Conservation (phyloP, 2,329 filamentous ascomycete genomes). For the Botrytis galanthina region DNA sequence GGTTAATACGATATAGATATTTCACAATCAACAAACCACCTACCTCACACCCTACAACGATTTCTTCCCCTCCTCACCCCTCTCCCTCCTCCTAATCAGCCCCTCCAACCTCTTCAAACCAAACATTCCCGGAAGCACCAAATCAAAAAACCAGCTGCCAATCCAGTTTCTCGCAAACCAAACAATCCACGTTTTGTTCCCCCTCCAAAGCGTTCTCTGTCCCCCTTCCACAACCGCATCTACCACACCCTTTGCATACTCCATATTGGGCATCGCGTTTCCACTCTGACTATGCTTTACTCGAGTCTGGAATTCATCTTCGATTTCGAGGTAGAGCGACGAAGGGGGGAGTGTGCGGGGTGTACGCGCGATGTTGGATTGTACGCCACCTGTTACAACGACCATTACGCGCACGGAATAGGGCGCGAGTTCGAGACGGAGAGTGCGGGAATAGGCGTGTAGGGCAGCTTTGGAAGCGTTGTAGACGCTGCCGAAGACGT, state of each 20-base stretch:
- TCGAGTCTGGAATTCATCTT: conserved; percentile 26
- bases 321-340: conserved; percentile 31
- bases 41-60: background rate
- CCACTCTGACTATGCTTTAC: conserved; percentile 31
- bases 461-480: conserved; percentile 84
- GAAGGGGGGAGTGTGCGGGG: conserved; percentile 22
- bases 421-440: conserved; percentile 35
- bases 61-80: background rate
- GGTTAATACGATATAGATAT: background rate
- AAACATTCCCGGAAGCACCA: conserved; percentile 33
- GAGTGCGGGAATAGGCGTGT: conserved; percentile 27
- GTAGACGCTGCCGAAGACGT: conserved; percentile 84
- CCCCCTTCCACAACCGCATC: conserved; percentile 28
- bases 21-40: background rate
- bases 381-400: conserved; percentile 32
- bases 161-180: conserved; percentile 29
- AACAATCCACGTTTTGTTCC: conserved; percentile 26
- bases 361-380: conserved; percentile 29
- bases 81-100: conserved; percentile 13
- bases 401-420: conserved; percentile 33
- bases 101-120: conserved; percentile 27
- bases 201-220: conserved; percentile 30
- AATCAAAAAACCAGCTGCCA: conserved; percentile 33
- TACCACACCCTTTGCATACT: conserved; percentile 34
- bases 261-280: conserved; percentile 28